Base-by-base conservation (phyloP, 2,329 filamentous ascomycete genomes). In the Didymella arachidicola region DNA sequence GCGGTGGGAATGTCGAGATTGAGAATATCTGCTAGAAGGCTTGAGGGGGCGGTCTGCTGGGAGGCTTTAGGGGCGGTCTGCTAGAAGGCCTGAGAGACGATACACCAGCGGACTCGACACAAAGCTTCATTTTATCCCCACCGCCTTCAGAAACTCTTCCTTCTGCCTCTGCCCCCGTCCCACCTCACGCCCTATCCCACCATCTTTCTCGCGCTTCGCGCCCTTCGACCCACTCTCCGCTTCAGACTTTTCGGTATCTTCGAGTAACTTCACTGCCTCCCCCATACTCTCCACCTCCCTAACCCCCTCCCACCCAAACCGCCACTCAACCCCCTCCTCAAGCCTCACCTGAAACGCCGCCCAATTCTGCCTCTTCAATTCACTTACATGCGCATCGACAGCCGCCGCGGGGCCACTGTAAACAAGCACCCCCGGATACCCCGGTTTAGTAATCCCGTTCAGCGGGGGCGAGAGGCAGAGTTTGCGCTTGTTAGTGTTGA, bases 21-120 rank as follows among this genome's bases (percentile, higher is more conserved):
- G 90, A 93, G 78, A 87, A 93, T 77, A 82, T 92, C 25, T 94
- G 91, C 57, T 75, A 53, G 34, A 29, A 29, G 11, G 27, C n/a
- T n/a, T n/a, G n/a, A n/a, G n/a, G n/a, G n/a, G n/a, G n/a, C n/a
- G n/a, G n/a, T n/a, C n/a, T n/a, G n/a, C 27, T 29, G 22, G 22
- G 22, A 22, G 22, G 22, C 22, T 22, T 22, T 22, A 22, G 22
- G 22, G 22, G 22, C 22, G 22, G 3, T 2, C 22, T 22, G 1
- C 22, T 3, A 22, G 22, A 22, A 14, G 4, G 16, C 16, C 11
- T 6, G 16, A 36, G 32, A 16, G 2, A 36, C 32, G 16, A 8
- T 7, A 36, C 4, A n/a, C 11, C 7, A 16, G 32, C 32, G 3
- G 0, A 2, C 2, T 22, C 22, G 3, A 22, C 22, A 22, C 1